Base-by-base conservation (phyloP, 73 alveolate species). In the Paramecium primaurelia region DNA sequence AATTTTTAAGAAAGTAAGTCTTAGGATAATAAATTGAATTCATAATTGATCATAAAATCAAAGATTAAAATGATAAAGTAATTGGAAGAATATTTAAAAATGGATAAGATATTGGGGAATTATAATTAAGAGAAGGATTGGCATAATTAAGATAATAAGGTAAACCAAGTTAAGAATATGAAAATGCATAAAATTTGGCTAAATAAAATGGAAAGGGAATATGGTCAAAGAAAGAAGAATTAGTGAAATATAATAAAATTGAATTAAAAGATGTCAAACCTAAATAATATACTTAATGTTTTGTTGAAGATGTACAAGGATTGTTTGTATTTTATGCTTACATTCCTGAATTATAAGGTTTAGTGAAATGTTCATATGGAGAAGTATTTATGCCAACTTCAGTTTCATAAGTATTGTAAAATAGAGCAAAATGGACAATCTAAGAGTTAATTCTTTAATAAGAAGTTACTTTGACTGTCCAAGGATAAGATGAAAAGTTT, bases 1-100 rank as follows among this genome's bases (percentile, higher is more conserved):
- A 94, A 87, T 94, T 86, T 58, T 89, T 94, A 45, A 92, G 97
- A 86, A 94, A 92, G 88, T 86, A 88, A 86, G 54, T 94, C 0
- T 49, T 94, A 26, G 97, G 97, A 51, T 71, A 92, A 86, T 95
- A 92, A 36, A 93, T 94, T 28, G 59, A 58, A 69, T 94, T 92
- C 90, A 94, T 92, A 64, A 40, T 92, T 11, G 97, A 94, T 59
- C 90, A 86, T 51, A 73, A 80, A 77, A 80, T 80, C 32, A 80
- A 80, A 44, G 91, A 80, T 18, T 80, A 22, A 18, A 80, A 80
- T 80, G 91, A 80, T 42, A 80, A 80, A 64, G 73, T 80, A n/a
- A 80, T 80, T 20, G 91, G 91, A 22, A 80, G 91, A 80, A 64
- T 80, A 10, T 80, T 80, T 73, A 80, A 80, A 49, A 80, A 80